Evolutionary conservation across 306 rosid species (phyloP).

Genomic region (Cicer chorassanicum): DNA sequence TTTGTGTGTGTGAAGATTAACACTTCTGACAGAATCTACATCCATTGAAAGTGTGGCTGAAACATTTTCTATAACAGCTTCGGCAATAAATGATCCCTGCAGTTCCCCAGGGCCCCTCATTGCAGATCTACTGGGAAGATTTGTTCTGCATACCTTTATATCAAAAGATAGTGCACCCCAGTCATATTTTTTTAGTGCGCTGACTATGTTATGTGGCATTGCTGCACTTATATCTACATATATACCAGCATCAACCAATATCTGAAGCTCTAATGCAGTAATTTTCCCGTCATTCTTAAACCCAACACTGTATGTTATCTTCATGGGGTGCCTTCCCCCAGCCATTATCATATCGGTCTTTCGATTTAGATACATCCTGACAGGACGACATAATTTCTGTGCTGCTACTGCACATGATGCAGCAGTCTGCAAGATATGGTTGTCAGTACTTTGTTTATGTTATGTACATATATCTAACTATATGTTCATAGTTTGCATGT

Average conservation of each 20-base stretch:
- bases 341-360: constrained; percentile 92
- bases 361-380: constrained; percentile 78
- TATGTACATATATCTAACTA: not conserved
- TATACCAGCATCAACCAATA: constrained; percentile 82
- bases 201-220: constrained; percentile 59
- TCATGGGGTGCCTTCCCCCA: constrained; percentile 98
- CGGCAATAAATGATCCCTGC: constrained; percentile 93
- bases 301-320: constrained; percentile 81
- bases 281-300: constrained; percentile 85
- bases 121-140: constrained; percentile 76
- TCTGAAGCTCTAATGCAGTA: constrained; percentile 73
- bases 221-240: constrained; percentile 65
- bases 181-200: constrained; percentile 75
- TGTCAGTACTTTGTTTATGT: constrained; percentile 26
- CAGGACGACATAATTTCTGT: constrained; percentile 73
- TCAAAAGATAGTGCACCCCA: constrained; percentile 91
- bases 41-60: constrained; percentile 76
- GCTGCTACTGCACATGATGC: constrained; percentile 91
- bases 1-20: constrained; percentile 71
- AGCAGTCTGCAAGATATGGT: constrained; percentile 67
- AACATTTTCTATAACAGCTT: constrained; percentile 82
- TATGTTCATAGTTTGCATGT: not conserved
- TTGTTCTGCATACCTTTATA: constrained; percentile 87
- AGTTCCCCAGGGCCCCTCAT: constrained; percentile 94
- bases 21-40: constrained; percentile 72